These are phyloP conservation scores for Durusdinium trenchii DNA, from an alignment of 73 alveolate species.

Conservation along the genomic window DNA sequence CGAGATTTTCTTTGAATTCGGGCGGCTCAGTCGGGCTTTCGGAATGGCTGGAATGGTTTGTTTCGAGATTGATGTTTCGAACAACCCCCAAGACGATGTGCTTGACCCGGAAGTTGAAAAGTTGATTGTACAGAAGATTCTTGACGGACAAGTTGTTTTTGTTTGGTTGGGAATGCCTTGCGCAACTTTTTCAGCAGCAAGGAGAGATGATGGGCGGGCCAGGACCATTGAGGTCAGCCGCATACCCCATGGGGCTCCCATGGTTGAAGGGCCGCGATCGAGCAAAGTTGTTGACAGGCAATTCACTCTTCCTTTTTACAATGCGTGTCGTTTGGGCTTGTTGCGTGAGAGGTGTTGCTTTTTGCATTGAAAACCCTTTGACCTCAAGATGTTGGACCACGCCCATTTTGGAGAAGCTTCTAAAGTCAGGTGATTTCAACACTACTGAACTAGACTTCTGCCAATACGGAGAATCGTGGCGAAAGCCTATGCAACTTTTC, in stretches of 20 bases:
- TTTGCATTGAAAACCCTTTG: background rate
- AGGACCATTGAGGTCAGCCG: background rate
- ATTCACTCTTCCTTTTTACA: background rate
- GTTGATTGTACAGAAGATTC: background rate
- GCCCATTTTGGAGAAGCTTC: background rate
- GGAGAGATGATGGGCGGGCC: slow-evolving; percentile 21
- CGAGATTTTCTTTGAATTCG: background rate
- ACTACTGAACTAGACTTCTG: background rate
- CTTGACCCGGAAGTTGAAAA: background rate
- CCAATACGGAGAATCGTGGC: slow-evolving; percentile 9
- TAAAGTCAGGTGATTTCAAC: background rate
- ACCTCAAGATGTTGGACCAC: slow-evolving; percentile 28
- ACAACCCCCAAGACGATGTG: background rate
- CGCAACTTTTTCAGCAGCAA: background rate
- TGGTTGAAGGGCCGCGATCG: background rate
- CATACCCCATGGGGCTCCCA: background rate
- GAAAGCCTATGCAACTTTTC: background rate
- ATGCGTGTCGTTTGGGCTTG: background rate
- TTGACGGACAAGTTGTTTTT: background rate
- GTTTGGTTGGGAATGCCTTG: slow-evolving; percentile 51
- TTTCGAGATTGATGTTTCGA: background rate
- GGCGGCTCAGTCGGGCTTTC: no score
- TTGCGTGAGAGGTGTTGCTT: background rate
- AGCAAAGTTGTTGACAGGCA: background rate
- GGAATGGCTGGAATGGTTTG: background rate